These are phyloP conservation scores for Articulospora tetracladia DNA, from an alignment of 495 filamentous ascomycete genomes.

Conservation along the genomic window DNA sequence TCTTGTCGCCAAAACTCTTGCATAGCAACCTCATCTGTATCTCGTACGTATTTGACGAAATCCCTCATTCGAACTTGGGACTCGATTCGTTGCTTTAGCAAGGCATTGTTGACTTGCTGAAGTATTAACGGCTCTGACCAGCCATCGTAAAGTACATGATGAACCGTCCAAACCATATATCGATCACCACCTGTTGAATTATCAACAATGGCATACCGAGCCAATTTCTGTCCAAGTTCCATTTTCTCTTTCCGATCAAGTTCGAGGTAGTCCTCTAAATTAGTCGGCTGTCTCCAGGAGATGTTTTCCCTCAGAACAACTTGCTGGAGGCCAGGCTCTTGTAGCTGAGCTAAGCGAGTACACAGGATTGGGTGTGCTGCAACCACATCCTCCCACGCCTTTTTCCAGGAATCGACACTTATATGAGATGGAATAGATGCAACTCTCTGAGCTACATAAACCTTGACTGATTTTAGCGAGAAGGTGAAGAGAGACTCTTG, in stretches of 20 bases:
- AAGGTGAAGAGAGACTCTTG: slow-evolving; percentile 68
- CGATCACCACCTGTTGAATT: background rate
- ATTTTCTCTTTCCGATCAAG: background rate
- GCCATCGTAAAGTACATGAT: slow-evolving; percentile 68
- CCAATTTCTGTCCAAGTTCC: slow-evolving; percentile 17
- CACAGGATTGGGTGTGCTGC: slow-evolving; percentile 48
- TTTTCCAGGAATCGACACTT: slow-evolving; percentile 44
- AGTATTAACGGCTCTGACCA: slow-evolving; percentile 54
- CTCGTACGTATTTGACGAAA: slow-evolving; percentile 25
- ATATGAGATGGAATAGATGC: slow-evolving; percentile 40
- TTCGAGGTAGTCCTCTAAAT: background rate
- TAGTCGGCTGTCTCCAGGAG: background rate
- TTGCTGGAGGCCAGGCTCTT: slow-evolving; percentile 44
- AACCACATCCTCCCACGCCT: slow-evolving; percentile 49
- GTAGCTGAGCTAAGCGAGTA: slow-evolving; percentile 48
- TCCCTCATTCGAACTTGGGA: slow-evolving; percentile 23
- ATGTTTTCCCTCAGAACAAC: slow-evolving; percentile 38
- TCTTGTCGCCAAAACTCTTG: slow-evolving; percentile 24
- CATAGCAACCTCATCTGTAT: slow-evolving; percentile 11
- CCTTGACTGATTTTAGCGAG: slow-evolving; percentile 50
- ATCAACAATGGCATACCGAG: slow-evolving; percentile 22
- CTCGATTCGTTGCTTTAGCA: slow-evolving; percentile 15
- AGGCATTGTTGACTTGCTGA: slow-evolving; percentile 43
- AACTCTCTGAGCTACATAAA: slow-evolving; percentile 51
- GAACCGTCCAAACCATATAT: slow-evolving; percentile 57